Percentiles rank a stretch among this genome's conserved stretches.
Conservation (phyloP, 345 rosid species). For the Adansonia digitata region DNA sequence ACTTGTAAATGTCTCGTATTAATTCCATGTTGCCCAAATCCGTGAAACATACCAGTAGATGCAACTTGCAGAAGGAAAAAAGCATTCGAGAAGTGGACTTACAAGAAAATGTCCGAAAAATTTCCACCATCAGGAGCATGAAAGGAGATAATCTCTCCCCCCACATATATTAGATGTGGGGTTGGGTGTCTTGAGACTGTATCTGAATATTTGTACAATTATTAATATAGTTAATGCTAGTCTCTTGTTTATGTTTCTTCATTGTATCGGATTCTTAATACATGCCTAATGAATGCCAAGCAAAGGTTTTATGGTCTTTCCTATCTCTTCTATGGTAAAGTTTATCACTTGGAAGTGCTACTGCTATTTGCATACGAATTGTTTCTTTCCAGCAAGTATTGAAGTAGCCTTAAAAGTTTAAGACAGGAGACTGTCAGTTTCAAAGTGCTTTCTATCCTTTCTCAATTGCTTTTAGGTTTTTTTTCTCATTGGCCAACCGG, state of each 20-base stretch:
- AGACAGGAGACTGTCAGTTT: neutral
- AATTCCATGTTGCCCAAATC: neutral
- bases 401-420: neutral
- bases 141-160: neutral
- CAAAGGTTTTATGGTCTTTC: neutral
- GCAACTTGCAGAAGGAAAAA: conserved; percentile 12
- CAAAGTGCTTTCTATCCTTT: neutral
- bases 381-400: neutral
- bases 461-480: neutral
- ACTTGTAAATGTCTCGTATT: conserved; percentile 29
- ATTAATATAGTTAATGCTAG: conserved; percentile 1
- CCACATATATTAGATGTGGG: neutral
- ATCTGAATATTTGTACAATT: conserved; percentile 16
- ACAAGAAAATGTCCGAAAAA: neutral
- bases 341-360: neutral
- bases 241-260: neutral
- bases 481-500: neutral
- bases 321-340: neutral
- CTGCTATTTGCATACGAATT: neutral
- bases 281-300: neutral
- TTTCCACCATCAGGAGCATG: neutral
- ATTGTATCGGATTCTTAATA: neutral
- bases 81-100: neutral
- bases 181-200: neutral
- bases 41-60: neutral